Evolutionary conservation across 2,329 filamentous ascomycete species (phyloP), one percentile per base, ranked within the genome.

Genomic region (Colletotrichum eremochloae): DNA sequence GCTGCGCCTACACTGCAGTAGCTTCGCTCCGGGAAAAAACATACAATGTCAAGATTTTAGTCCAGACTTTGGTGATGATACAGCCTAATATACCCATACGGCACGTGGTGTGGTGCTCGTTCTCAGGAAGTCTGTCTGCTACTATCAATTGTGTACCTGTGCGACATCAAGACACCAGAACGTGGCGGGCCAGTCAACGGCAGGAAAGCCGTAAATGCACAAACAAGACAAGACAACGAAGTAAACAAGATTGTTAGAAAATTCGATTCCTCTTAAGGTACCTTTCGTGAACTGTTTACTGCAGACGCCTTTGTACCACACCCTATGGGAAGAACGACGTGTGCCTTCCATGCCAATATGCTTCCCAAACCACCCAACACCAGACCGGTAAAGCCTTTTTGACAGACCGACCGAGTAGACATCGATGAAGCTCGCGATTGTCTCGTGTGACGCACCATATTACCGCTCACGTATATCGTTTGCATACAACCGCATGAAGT

Each of bases 341-440:
- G 33, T 55, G 53, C 53, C 58, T 46, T 46, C 58, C 36, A 53
- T 46, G 69, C 65, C 58, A n/a, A 63, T 58, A 71, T 71, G 66
- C 58, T 55, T 53, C 58, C 53, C 55, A 36, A 29, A 38, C 42
- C 44, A 48, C 53, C 53, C n/a, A 60, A 69, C 66, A 55, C 66
- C 53, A 38, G 18, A 38, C 65, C 53, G 8, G 20, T 24, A 66
- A 48, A 57, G 20, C 20, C 33, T 18, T 31, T 33, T 58, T 60
- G 69, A 53, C 44, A 24, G 31, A 24, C 24, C 18, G 57, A 66
- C 38, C 42, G 38, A 63, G 58, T 24, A 63, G 36, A 42, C 44
- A 50, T 42, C 15, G 44, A 44, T 20, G 38, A 60, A 14, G 24
- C 46, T 20, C 62, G n/a, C 36, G 24, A 53, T 14, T 29, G 48